Conservation (phyloP, 1,284 basidiomycete species). For the Ustilago trichophora region DNA sequence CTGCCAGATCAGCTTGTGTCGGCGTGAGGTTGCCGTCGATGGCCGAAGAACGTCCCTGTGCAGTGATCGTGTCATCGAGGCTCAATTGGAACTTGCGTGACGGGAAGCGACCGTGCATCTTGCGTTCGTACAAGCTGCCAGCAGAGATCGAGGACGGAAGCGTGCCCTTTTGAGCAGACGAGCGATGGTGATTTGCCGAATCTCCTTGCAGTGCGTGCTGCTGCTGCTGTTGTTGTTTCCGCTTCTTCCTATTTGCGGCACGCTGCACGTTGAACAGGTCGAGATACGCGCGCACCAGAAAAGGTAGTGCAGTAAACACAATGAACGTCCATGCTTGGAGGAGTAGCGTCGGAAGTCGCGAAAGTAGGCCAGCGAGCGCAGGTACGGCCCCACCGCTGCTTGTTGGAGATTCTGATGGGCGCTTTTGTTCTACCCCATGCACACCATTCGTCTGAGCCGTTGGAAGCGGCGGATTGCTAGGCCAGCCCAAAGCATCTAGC, state of each 20-base stretch:
- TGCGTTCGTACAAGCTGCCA: slow-evolving; percentile 31
- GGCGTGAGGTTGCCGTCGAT: slow-evolving; percentile 3
- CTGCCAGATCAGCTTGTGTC: not conserved
- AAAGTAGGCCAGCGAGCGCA: not conserved
- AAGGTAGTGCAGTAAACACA: slow-evolving; percentile 20
- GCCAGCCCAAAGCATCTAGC: slow-evolving; percentile 29
- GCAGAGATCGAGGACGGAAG: slow-evolving; percentile 23
- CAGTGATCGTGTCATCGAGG: slow-evolving; percentile 11
- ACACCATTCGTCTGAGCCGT: not conserved
- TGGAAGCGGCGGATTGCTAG: slow-evolving; percentile 8
- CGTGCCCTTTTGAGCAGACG: not conserved
- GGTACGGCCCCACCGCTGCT: not conserved
- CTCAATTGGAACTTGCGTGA: slow-evolving; percentile 30
- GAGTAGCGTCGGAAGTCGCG: slow-evolving; percentile 16
- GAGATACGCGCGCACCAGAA: slow-evolving; percentile 31
- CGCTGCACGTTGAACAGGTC: slow-evolving; percentile 47
- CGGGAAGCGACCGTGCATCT: slow-evolving; percentile 47
- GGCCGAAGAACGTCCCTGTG: slow-evolving; percentile 4
- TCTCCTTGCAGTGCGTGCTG: no score
- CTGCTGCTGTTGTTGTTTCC: slow-evolving; percentile 2
- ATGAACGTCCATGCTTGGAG: slow-evolving; percentile 26
- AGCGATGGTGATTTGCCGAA: no score
- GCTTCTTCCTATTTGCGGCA: slow-evolving; percentile 13
- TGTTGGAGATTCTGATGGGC: not conserved
- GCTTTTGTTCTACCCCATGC: not conserved